Conservation (phyloP, 345 rosid species). For the Anacardium occidentale region DNA sequence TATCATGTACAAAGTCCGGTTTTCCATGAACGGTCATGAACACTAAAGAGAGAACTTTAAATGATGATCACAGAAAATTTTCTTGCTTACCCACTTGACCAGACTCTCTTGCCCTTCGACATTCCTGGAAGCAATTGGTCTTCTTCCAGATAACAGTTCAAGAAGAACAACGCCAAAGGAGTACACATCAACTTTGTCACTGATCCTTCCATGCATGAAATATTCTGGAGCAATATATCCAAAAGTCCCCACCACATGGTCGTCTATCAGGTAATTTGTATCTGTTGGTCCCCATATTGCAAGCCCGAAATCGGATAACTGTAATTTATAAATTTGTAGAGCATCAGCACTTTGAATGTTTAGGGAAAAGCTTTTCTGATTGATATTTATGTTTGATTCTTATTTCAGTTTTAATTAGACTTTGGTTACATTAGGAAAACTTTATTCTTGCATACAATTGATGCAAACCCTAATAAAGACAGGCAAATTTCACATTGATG, state of each 20-base stretch:
- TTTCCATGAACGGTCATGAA: background rate
- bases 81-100: constrained; percentile 50
- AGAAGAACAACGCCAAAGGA: constrained; percentile 57
- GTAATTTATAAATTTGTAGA: background rate
- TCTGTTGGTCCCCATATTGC: constrained; percentile 49
- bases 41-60: background rate
- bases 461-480: too few relatives aligned
- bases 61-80: background rate
- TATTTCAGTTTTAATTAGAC: too few relatives aligned
- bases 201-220: constrained; percentile 50
- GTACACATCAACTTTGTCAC: constrained; percentile 47
- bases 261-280: constrained; percentile 25
- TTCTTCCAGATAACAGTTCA: constrained; percentile 51
- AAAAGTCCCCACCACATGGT: constrained; percentile 49
- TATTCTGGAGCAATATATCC: constrained; percentile 66
- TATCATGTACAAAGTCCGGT: background rate
- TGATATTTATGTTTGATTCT: too few relatives aligned
- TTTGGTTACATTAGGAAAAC: background rate
- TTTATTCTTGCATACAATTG: too few relatives aligned
- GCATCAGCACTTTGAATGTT: background rate
- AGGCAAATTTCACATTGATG: too few relatives aligned
- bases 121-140: constrained; percentile 30
- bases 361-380: too few relatives aligned
- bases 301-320: constrained; percentile 59
- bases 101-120: constrained; percentile 34